Base-by-base conservation (phyloP, 805 yeast species). In the Brettanomyces sp. region DNA sequence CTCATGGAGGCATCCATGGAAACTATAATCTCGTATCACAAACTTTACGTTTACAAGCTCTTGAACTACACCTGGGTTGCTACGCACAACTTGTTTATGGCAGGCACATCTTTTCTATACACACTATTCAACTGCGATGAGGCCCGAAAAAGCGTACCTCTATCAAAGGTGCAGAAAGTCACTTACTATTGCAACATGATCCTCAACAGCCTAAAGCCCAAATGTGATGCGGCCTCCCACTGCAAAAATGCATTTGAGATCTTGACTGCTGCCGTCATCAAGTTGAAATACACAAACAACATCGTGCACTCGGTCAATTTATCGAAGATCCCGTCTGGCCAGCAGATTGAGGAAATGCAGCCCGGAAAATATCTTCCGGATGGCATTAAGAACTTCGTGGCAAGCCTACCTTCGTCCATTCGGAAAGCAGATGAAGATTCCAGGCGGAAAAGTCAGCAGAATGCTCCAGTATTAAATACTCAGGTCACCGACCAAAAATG, bases 41-140 rank as follows among this genome's bases (percentile, higher is more conserved):
- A 74, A 44, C 64, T 89, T 36, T 76, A 74, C 52, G 61, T 67
- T n/a, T 70, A 70, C 28, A 76, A 75, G 54, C 69, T 76, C 41
- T 73, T 88, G 49, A 87, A 87, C 61, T 89, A 85, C 62, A 86
- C 96, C 0, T 89, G 96, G 96, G 90, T 89, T 2, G 93, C 95
- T 0, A 90, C 87, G 3, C 95, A 88, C 60, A 88, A 87, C 58
- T 67, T 87, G 45, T 87, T 87, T 59, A 82, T 85, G 84, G 90
- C 95, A 0, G 95, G 95, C 1, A 83, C 91, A 25, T 83, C 95
- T 1, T 88, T 79, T 54, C 67, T 89, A 39, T 88, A 85, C 58
- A 76, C 89, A 1, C 70, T 87, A 12, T 88, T 85, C 59, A 83
- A 83, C 59, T 77, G 85, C 35, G 70, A 70, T n/a, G 73, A 71